Evolutionary conservation across 2,329 filamentous ascomycete genomes (phyloP).

Genomic region (Chrysosporium keratinophilum): DNA sequence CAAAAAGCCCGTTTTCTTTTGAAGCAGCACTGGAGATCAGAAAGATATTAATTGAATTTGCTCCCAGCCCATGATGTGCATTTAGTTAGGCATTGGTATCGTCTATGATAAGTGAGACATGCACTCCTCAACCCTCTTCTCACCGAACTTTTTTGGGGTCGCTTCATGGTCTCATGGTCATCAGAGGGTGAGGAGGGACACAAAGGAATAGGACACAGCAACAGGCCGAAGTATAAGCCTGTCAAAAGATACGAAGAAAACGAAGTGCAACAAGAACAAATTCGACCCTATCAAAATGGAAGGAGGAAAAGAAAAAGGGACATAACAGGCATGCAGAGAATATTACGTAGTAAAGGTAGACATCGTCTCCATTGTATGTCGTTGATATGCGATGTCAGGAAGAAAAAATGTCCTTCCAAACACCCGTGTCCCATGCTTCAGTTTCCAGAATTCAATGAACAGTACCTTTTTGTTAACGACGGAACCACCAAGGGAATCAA

Average conservation of each 20-base stretch:
- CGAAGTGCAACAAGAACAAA: not conserved
- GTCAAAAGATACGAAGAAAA: not conserved
- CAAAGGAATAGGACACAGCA: not conserved
- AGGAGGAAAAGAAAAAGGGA: not conserved
- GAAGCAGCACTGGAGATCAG: too few relatives aligned
- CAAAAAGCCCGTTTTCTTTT: too few relatives aligned
- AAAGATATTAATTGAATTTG: not conserved
- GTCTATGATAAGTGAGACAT: conserved; percentile 6
- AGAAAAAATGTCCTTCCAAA: conserved; percentile 7
- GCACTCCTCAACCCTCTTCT: conserved; percentile 1
- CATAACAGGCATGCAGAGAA: not conserved
- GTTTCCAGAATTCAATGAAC: not conserved
- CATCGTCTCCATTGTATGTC: not conserved
- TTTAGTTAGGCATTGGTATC: conserved; percentile 5
- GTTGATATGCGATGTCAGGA: conserved; percentile 2
- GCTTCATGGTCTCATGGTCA: conserved; percentile 10
- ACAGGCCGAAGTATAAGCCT: not conserved
- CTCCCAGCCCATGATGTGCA: conserved; percentile 3
- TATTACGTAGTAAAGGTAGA: conserved; percentile 8
- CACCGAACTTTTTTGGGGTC: not conserved
- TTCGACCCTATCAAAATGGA: not conserved
- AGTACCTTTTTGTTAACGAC: not conserved
- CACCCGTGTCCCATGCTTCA: conserved; percentile 10
- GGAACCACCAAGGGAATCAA: conserved; percentile 1
- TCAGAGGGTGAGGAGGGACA: conserved; percentile 1